Conservation (phyloP, 768 basidiomycete genomes). For the Pleurotus platypus region DNA sequence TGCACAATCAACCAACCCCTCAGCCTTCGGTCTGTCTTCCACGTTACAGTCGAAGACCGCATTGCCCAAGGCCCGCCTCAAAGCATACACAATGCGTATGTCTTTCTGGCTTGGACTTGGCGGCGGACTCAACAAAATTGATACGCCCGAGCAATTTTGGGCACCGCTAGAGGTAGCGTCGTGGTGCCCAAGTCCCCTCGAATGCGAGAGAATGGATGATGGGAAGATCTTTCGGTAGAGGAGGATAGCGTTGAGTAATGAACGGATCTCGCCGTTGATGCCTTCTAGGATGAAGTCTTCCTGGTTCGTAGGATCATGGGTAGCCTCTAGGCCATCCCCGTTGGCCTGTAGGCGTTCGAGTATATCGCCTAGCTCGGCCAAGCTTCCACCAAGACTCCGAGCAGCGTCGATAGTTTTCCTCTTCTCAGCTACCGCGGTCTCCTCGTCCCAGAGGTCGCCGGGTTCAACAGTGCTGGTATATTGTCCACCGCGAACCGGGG, state of each 20-base stretch:
- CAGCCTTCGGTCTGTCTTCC: constrained; percentile 37
- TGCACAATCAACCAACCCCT: constrained; percentile 16
- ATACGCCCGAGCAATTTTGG: constrained; percentile 13
- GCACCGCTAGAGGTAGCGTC: background rate
- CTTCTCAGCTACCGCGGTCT: constrained; percentile 38
- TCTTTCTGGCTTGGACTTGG: constrained; percentile 49
- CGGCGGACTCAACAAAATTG: constrained; percentile 54
- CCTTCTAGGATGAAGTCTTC: constrained; percentile 18
- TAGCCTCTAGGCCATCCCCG: constrained; percentile 19
- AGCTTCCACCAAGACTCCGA: constrained; percentile 57
- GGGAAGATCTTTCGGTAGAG: constrained; percentile 63
- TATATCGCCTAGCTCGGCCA: constrained; percentile 47
- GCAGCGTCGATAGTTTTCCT: constrained; percentile 54
- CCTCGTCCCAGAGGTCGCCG: constrained; percentile 8
- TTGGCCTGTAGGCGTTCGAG: constrained; percentile 58
- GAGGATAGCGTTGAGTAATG: constrained; percentile 55
- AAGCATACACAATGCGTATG: constrained; percentile 33
- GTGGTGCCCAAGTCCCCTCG: background rate
- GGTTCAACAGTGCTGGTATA: background rate
- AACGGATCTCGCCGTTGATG: constrained; percentile 44
- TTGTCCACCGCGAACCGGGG: background rate
- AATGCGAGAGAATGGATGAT: constrained; percentile 11
- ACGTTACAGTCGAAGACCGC: constrained; percentile 37
- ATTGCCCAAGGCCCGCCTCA: constrained; percentile 55
- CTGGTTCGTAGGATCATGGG: constrained; percentile 10